phyloP scores from a whole-genome alignment of 2,329 filamentous ascomycete species.

The Alternaria viburni region DNA sequence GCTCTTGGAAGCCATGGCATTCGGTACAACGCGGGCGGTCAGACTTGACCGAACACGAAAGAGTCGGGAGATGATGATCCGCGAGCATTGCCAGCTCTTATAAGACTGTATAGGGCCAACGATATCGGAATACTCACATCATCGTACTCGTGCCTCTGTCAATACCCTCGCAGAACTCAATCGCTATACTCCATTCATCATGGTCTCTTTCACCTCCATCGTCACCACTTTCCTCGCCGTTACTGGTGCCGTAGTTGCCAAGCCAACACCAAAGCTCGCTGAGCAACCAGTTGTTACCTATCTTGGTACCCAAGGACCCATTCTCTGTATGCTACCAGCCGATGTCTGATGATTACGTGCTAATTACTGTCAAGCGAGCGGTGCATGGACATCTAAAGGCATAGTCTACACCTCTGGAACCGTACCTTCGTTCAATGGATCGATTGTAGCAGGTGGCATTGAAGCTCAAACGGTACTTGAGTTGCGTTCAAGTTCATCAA shows the following conservation, averaged over 20 bases:
- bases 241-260: conserved; percentile 22
- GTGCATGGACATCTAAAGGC: conserved; percentile 39
- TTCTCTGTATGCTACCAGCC: conserved; percentile 24
- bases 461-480: conserved; percentile 31
- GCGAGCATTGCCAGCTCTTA: not conserved
- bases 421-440: conserved; percentile 36
- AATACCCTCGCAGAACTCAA: not conserved
- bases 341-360: not conserved
- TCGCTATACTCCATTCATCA: not conserved
- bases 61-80: not conserved
- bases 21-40: not conserved
- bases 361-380: conserved; percentile 23
- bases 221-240: conserved; percentile 25
- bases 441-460: conserved; percentile 33
- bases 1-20: conserved; percentile 28
- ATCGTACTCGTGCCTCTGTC: not conserved
- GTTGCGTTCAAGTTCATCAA: fast-evolving
- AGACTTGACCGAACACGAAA: not conserved
- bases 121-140: not conserved
- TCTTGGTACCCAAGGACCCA: conserved; percentile 38
- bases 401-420: conserved; percentile 43
- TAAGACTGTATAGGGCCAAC: not conserved
- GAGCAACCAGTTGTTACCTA: conserved; percentile 39
- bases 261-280: conserved; percentile 27
- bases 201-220: conserved; percentile 31